Evolutionary conservation across 83 land plant species (phyloP).

Genomic region (Picea mariana): DNA sequence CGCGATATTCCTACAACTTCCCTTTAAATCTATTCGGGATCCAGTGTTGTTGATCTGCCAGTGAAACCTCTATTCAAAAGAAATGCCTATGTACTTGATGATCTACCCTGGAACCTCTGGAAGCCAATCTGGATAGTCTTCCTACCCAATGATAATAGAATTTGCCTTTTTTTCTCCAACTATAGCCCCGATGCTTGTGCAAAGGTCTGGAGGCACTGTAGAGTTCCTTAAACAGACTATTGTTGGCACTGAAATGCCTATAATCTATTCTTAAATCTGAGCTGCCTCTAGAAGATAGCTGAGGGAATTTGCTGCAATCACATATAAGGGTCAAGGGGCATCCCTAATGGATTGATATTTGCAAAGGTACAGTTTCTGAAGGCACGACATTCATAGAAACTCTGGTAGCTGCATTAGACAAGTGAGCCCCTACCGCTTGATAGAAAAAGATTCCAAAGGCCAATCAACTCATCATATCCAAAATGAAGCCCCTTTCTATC

Average conservation of each 20-base stretch:
- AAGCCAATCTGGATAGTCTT: background rate
- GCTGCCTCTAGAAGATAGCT: background rate
- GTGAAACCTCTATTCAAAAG: background rate
- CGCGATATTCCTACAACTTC: background rate
- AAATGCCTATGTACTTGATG: background rate
- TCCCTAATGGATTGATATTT: background rate
- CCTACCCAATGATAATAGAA: background rate
- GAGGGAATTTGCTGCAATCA: background rate
- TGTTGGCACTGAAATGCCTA: background rate
- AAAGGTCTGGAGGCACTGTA: background rate
- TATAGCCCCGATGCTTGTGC: background rate
- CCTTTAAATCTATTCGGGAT: background rate
- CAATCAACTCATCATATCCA: background rate
- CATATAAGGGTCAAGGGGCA: background rate
- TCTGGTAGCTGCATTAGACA: background rate
- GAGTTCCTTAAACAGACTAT: background rate
- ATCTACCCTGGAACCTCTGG: background rate
- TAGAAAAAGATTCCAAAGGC: background rate
- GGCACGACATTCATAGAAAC: background rate
- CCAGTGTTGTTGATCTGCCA: background rate
- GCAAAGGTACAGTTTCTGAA: background rate
- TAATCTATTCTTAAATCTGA: background rate
- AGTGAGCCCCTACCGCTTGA: background rate
- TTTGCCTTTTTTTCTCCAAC: background rate
- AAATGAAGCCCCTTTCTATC: background rate